Conservation (phyloP, 2,329 filamentous ascomycete genomes). For the Talaromyces amestolkiae region DNA sequence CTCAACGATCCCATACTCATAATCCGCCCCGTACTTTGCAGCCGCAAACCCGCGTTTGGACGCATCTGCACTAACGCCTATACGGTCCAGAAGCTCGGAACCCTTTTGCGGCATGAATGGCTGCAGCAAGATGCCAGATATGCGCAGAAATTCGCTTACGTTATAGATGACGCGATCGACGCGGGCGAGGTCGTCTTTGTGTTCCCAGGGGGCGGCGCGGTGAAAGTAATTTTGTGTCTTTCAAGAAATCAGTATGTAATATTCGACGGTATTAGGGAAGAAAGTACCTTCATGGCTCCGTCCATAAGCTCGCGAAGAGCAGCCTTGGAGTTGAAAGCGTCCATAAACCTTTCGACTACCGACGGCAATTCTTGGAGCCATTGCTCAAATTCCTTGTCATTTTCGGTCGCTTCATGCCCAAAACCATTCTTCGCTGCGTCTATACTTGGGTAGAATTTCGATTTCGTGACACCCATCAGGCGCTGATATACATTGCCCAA, state of each 20-base stretch:
- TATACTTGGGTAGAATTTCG: slow-evolving; percentile 65
- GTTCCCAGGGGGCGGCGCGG: slow-evolving; percentile 65
- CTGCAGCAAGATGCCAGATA: slow-evolving; percentile 80
- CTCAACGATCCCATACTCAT: slow-evolving; percentile 53
- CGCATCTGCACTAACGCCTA: slow-evolving; percentile 62
- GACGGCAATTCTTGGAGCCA: slow-evolving; percentile 42
- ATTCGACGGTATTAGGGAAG: neutral
- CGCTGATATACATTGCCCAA: slow-evolving; percentile 79
- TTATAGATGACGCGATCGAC: slow-evolving; percentile 66
- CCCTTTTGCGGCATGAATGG: slow-evolving; percentile 86
- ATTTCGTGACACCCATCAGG: slow-evolving; percentile 65
- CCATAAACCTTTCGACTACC: slow-evolving; percentile 58
- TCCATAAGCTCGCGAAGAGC: slow-evolving; percentile 66
- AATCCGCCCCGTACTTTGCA: slow-evolving; percentile 63
- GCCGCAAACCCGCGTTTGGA: slow-evolving; percentile 62
- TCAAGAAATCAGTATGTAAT: neutral
- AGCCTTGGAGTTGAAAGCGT: slow-evolving; percentile 59
- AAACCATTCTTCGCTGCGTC: slow-evolving; percentile 33
- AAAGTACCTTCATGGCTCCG: neutral
- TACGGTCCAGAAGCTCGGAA: slow-evolving; percentile 66
- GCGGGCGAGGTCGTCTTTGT: slow-evolving; percentile 33
- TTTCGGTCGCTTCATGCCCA: slow-evolving; percentile 29
- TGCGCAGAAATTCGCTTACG: slow-evolving; percentile 71
- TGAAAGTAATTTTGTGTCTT: slow-evolving; percentile 68
- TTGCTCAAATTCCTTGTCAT: slow-evolving; percentile 38